These are phyloP conservation scores for Apiotrichum sp. DNA, from an alignment of 1,284 basidiomycete species.

Conservation along the genomic window DNA sequence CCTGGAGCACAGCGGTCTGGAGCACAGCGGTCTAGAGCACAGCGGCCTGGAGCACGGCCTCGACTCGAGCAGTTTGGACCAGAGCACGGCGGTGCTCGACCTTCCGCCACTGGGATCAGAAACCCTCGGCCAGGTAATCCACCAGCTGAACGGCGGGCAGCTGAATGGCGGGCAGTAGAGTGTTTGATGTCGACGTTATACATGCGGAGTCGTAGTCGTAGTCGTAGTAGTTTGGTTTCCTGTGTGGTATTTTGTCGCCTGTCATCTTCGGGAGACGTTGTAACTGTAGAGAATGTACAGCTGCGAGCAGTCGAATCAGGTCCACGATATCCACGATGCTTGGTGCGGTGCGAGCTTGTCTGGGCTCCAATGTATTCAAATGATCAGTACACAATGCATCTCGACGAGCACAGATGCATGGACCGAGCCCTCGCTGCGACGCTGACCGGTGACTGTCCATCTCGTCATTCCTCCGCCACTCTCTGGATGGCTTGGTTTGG, in stretches of 20 bases:
- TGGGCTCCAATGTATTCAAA: too few relatives aligned
- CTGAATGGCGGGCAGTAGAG: too few relatives aligned
- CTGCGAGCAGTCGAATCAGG: background rate
- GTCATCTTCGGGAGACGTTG: background rate
- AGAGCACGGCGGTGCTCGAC: conserved; percentile 4
- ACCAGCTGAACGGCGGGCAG: conserved; percentile 17
- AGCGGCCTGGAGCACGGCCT: background rate
- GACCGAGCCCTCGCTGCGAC: too few relatives aligned
- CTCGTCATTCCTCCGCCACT: too few relatives aligned
- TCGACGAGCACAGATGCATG: too few relatives aligned
- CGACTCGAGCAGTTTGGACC: background rate
- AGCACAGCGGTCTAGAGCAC: background rate
- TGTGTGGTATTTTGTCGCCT: background rate
- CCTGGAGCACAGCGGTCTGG: background rate
- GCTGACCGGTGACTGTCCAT: too few relatives aligned
- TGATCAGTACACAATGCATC: too few relatives aligned
- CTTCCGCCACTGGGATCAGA: conserved; percentile 12
- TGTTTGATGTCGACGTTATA: too few relatives aligned
- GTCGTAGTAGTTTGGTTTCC: background rate
- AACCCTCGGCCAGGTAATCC: conserved; percentile 21
- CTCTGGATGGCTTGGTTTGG: too few relatives aligned
- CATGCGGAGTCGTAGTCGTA: too few relatives aligned
- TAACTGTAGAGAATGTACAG: conserved; percentile 1
- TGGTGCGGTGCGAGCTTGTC: too few relatives aligned
- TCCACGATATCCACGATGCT: too few relatives aligned